Conservation (phyloP, 202 grass and related monocot genomes). For the Saccharum hybrid region DNA sequence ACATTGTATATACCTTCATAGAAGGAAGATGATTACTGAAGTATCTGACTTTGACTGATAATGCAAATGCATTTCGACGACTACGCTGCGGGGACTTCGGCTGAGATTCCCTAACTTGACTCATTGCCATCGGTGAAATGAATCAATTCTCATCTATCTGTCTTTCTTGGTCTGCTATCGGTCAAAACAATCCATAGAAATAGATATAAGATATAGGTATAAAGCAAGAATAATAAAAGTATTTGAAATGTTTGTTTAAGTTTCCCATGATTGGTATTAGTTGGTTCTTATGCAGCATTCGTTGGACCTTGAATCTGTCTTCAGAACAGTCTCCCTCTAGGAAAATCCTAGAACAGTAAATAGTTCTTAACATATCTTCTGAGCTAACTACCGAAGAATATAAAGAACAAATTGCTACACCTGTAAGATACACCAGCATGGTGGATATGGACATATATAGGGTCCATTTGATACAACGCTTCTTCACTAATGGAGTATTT, state of each 20-base stretch:
- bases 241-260: background rate
- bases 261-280: background rate
- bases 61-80: background rate
- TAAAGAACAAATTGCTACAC: no score
- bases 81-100: background rate
- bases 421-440: no score
- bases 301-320: slow-evolving; percentile 19
- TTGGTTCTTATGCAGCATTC: background rate
- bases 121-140: no score
- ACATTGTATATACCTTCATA: background rate
- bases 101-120: slow-evolving; percentile 32
- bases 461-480: no score
- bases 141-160: no score
- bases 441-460: no score
- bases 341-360: background rate
- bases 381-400: background rate
- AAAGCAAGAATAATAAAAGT: background rate
- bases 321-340: background rate
- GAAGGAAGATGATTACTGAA: background rate
- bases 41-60: background rate
- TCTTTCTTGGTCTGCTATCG: background rate
- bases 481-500: no score
- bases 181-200: background rate
- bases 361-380: background rate
- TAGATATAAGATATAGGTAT: background rate